Base-by-base conservation (phyloP, 2,329 filamentous ascomycete genomes). In the Botryosphaeria agaves region DNA sequence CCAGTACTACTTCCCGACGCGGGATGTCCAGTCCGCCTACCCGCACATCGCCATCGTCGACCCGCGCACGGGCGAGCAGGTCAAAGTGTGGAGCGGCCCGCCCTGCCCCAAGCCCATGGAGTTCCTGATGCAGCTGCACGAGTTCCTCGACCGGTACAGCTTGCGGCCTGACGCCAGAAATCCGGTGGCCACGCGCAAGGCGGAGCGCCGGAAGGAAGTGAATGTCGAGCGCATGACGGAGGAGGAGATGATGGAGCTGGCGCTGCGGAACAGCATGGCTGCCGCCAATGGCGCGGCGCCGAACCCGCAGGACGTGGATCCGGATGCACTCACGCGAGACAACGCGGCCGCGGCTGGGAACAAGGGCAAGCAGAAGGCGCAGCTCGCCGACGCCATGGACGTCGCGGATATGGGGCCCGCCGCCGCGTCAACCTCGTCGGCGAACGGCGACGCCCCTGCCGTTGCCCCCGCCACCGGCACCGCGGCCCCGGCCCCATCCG, bases 91-190 rank as follows among this genome's bases (percentile, higher is more conserved):
- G 87, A 84, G 80, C 9, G 85, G 87, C 1, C 66, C 71, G 6
- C 82, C 85, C 1, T 80, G 85, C 32, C 76, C 85, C 1, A 68
- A 66, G 23, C 59, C 83, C 0, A 51, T 67, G 7, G 85, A 94
- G 9, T 95, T 98, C 43, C 70, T 92, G 36, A 82, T 84, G 47
- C 82, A 94, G 47, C 65, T 98, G 2, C 80, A 83, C 46, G 87
- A 95, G 53, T 98, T 98, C 44, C 69, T 98, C n/a, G 89, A 95
- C 48, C 73, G 89, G 15, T 98, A 95, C 58, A 94, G 85, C 48
- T 62, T 98, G 30, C 82, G 79, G 18, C 71, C 72, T 26, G 77
- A 82, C 45, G 87, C 78, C 49, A 92, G 91, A 58, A 98, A 98
- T 47, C 89, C 89, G 0, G 83, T 98, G 4, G 77, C 83, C 15